phyloP scores from a whole-genome alignment of 805 yeast genomes.

The Candida sakaeoensis region DNA sequence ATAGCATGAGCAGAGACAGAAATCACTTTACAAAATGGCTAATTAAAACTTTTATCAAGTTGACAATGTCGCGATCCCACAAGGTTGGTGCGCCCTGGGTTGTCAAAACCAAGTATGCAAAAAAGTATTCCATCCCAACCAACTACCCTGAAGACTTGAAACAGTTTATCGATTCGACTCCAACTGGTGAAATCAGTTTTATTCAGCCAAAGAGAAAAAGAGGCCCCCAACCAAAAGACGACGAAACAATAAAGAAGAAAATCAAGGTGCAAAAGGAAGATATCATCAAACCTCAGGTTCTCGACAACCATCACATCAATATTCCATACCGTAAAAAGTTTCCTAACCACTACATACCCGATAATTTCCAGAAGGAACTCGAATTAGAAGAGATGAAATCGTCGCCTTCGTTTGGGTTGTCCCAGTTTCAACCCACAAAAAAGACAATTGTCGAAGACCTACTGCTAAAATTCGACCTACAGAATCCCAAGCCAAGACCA shows the following conservation, averaged over 20 bases:
- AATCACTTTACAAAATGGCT: constrained; percentile 85
- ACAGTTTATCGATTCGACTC: constrained; percentile 33
- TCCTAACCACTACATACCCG: constrained; percentile 33
- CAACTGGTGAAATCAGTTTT: constrained; percentile 25
- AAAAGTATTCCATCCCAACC: constrained; percentile 59
- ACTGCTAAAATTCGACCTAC: constrained; percentile 28
- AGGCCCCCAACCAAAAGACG: constrained; percentile 4
- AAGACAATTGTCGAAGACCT: constrained; percentile 29
- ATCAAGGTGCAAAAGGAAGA: neutral
- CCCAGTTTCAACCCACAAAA: constrained; percentile 24
- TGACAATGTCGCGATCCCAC: constrained; percentile 70
- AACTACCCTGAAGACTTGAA: constrained; percentile 55
- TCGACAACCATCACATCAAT: neutral
- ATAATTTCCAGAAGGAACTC: constrained; percentile 14
- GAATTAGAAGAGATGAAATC: constrained; percentile 11
- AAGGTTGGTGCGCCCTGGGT: constrained; percentile 97
- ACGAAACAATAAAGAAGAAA: neutral
- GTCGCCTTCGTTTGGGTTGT: constrained; percentile 6
- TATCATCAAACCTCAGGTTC: neutral
- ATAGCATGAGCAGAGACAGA: constrained; percentile 76
- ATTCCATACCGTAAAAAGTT: constrained; percentile 16
- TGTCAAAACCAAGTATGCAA: constrained; percentile 73
- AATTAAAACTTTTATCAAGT: constrained; percentile 82
- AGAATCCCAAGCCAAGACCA: constrained; percentile 25
- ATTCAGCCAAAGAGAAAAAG: constrained; percentile 8